These are phyloP conservation scores for Debaryomyces prosopidis DNA, from an alignment of 805 yeast genomes.

Conservation along the genomic window DNA sequence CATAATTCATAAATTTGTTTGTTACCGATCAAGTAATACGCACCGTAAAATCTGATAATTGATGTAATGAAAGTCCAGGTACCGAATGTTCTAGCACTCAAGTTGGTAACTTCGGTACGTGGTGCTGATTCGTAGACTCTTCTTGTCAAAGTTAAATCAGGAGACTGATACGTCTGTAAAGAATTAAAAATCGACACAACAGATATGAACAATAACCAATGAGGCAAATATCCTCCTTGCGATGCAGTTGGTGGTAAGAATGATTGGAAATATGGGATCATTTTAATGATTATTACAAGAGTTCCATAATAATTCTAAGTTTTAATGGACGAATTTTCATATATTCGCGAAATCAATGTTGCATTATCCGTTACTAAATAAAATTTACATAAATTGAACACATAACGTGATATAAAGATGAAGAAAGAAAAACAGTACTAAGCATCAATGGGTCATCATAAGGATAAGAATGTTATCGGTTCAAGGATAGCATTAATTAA, in stretches of 20 bases:
- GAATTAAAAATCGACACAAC: slow-evolving; percentile 93
- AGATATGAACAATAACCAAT: slow-evolving; percentile 55
- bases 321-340: not conserved
- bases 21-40: slow-evolving; percentile 63
- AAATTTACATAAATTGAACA: slow-evolving; percentile 1
- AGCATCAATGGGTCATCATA: not conserved
- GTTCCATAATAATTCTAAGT: not conserved
- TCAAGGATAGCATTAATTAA: not conserved
- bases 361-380: not conserved
- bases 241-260: slow-evolving; percentile 16
- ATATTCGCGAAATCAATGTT: not conserved
- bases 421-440: not conserved
- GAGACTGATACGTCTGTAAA: slow-evolving; percentile 73
- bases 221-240: slow-evolving; percentile 34
- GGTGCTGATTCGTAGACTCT: slow-evolving; percentile 70
- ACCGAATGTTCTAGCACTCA: slow-evolving; percentile 96
- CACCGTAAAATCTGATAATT: slow-evolving; percentile 82
- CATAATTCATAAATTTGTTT: slow-evolving; percentile 76
- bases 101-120: slow-evolving; percentile 43
- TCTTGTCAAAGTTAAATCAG: slow-evolving; percentile 70
- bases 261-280: slow-evolving; percentile 15
- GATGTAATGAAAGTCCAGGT: slow-evolving; percentile 95
- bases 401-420: not conserved
- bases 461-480: not conserved
- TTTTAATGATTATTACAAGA: not conserved